Base-by-base conservation (phyloP, 495 filamentous ascomycete species). In the Tricharina praecox region DNA sequence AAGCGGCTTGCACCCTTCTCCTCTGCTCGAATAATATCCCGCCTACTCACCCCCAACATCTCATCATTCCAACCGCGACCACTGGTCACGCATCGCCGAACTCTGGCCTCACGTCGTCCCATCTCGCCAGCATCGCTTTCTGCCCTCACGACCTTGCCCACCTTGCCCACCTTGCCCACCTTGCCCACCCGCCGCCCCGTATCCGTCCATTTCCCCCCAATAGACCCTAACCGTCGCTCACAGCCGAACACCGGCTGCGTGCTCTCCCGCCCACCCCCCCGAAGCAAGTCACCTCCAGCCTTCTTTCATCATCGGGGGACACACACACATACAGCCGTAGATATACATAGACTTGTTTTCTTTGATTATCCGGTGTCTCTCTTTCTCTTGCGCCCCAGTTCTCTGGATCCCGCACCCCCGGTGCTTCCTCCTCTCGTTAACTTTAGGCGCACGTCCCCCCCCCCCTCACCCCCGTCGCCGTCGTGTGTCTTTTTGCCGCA, bases 231-330 rank as follows among this genome's bases (percentile, higher is more conserved):
- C 28, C 28, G 28, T 40, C 37, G 37, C 37, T 40, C 37, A 40
- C 37, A 40, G 37, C 37, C 37, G 37, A 40, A 20, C 20, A 40
- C 15, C 37, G n/a, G 37, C 37, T 18, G 40, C 40, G 13, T 10
- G 13, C 40, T 13, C 23, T 10, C 26, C 40, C 13, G 23, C 19
- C 1, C 23, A 4, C 20, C 10, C 39, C 39, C 39, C 39, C 15
- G n/a, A 32, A 32, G 28, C 28, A 32, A 32, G 28, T 13, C 28
- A 32, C n/a, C n/a, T 32, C 28, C 28, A 32, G 28, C 28, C 28
- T 32, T 13, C 7, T 5, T 32, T 13, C 28, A 13, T 32, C 7
- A 5, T 32, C 28, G 28, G 28, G 7, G 28, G 28, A 32, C 13
- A 32, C 5, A 32, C 28, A 32, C 28, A 32, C 13, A 32, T 5